phyloP scores from a whole-genome alignment of 2,329 filamentous ascomycete species.

The Penicillium sp. region DNA sequence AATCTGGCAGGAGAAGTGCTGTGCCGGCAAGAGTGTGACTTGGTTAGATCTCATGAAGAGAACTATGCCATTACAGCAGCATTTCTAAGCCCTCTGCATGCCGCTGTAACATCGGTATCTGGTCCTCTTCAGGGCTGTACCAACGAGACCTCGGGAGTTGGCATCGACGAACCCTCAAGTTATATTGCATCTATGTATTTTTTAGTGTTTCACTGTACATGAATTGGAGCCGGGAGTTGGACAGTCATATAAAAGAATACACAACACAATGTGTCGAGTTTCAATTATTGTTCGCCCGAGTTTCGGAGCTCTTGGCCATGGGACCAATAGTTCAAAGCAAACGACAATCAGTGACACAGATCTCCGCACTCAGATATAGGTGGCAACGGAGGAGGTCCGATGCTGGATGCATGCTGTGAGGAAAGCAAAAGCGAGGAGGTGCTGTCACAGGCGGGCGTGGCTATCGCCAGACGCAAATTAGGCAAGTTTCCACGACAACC shows the following conservation, averaged over 20 bases:
- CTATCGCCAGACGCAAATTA: slow-evolving; percentile 5
- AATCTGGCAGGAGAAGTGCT: slow-evolving; percentile 33
- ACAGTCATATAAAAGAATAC: too few species aligned
- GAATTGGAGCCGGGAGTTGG: too few species aligned
- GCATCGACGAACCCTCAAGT: neutral
- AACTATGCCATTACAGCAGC: slow-evolving; percentile 4
- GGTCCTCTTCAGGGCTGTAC: too few species aligned
- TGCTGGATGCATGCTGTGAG: neutral
- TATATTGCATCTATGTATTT: too few species aligned
- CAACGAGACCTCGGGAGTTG: neutral
- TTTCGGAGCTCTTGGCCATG: neutral
- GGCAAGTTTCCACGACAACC: slow-evolving; percentile 22
- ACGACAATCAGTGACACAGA: neutral
- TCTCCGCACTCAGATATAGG: neutral
- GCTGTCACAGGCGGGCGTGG: neutral
- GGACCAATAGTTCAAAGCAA: neutral
- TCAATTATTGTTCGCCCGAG: neutral
- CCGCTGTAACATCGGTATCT: neutral
- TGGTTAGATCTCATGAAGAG: slow-evolving; percentile 21
- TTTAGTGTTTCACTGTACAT: too few species aligned
- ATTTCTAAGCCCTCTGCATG: neutral
- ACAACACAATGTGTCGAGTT: too few species aligned
- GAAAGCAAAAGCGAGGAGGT: neutral
- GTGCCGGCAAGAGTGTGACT: slow-evolving; percentile 13
- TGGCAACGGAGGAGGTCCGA: neutral